phyloP scores from a whole-genome alignment of 305 asterid species.

The Andrographis paniculata region DNA sequence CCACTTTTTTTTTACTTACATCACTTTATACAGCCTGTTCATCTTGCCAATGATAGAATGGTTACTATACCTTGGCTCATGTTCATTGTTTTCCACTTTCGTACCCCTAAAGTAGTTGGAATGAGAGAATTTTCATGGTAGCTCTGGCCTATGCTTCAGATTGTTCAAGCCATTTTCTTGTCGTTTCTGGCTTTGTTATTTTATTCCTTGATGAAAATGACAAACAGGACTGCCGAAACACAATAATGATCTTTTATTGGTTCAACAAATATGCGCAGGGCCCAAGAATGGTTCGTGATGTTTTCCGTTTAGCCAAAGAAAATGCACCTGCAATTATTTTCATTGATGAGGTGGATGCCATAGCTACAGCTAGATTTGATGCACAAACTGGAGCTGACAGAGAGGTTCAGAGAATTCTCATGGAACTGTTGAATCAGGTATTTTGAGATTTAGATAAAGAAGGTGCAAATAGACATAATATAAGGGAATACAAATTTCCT shows the following conservation, averaged over 20 bases:
- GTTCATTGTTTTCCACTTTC: too few relatives aligned
- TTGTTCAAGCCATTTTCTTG: too few relatives aligned
- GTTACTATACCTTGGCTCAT: too few relatives aligned
- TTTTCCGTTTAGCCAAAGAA: slow-evolving; percentile 58
- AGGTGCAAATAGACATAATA: background rate
- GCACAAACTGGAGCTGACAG: slow-evolving; percentile 70
- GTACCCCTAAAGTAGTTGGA: too few relatives aligned
- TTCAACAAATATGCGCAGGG: slow-evolving; percentile 29
- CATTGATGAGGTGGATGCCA: slow-evolving; percentile 68
- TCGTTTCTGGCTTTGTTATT: too few relatives aligned
- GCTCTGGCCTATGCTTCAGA: too few relatives aligned
- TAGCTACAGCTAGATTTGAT: slow-evolving; percentile 62
- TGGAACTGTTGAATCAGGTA: slow-evolving; percentile 55
- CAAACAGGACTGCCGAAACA: background rate
- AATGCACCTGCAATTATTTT: slow-evolving; percentile 62
- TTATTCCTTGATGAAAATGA: background rate
- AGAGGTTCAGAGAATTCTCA: slow-evolving; percentile 61
- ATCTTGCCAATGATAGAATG: too few relatives aligned
- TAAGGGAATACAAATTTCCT: background rate
- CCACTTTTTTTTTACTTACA: too few relatives aligned
- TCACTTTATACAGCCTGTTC: too few relatives aligned
- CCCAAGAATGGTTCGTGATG: slow-evolving; percentile 66
- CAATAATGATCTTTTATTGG: background rate
- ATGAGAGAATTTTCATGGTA: too few relatives aligned
- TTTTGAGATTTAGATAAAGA: background rate